Percentiles rank a stretch among this genome's conserved stretches.
Conservation (phyloP, 306 rosid species). For the Fragaria iinumae region DNA sequence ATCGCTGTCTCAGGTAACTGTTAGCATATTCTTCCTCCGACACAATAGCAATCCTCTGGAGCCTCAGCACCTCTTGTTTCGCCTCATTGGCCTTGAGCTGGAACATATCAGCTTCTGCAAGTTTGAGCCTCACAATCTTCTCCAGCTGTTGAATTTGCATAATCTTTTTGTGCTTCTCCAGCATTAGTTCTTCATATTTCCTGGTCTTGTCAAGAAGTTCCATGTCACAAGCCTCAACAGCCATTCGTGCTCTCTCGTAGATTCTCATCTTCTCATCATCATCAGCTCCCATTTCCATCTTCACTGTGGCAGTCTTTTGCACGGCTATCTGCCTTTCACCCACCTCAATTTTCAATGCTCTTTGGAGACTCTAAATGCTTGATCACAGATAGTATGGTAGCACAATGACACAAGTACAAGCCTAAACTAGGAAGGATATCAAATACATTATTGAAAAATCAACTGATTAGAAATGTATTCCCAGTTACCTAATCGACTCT, state of each 20-base stretch:
- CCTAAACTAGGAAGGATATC: no score
- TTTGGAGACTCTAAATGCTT: slow-evolving; percentile 48
- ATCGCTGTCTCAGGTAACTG: slow-evolving; percentile 72
- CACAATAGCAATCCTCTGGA: slow-evolving; percentile 80
- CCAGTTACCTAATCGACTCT: no score
- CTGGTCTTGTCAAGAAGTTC: slow-evolving; percentile 81
- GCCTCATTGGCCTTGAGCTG: slow-evolving; percentile 89
- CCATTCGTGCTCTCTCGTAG: slow-evolving; percentile 80
- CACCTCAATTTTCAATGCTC: slow-evolving; percentile 23
- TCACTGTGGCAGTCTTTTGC: slow-evolving; percentile 63
- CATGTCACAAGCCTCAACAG: slow-evolving; percentile 76
- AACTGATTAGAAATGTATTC: no score
- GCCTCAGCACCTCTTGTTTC: slow-evolving; percentile 84
- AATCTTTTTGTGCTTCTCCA: slow-evolving; percentile 81
- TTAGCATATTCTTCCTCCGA: slow-evolving; percentile 92
- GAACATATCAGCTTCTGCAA: slow-evolving; percentile 97
- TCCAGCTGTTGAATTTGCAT: slow-evolving; percentile 78
- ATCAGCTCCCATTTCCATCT: slow-evolving; percentile 91
- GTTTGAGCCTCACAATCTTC: slow-evolving; percentile 88
- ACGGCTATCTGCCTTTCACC: slow-evolving; percentile 3
- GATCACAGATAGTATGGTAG: background rate
- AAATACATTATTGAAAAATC: no score
- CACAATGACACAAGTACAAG: background rate
- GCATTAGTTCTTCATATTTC: slow-evolving; percentile 74
- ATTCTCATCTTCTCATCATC: slow-evolving; percentile 75